Conservation (phyloP, 2,329 filamentous ascomycete species). For the Ophiostoma sp. region DNA sequence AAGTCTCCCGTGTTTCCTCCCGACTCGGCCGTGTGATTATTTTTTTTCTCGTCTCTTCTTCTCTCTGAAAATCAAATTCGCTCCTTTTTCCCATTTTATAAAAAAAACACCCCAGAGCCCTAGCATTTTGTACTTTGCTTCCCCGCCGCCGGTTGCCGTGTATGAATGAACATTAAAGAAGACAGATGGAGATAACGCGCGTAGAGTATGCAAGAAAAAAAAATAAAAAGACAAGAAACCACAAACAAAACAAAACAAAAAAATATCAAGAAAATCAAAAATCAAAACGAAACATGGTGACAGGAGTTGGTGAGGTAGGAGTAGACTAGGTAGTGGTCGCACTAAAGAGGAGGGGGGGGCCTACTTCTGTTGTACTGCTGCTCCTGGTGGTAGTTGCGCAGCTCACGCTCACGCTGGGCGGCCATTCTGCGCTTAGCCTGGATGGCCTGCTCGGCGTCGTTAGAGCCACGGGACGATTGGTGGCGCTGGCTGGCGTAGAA, state of each 20-base stretch:
- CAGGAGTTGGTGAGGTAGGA: neutral
- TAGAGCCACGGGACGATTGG: constrained; percentile 73
- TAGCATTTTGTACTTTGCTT: constrained; percentile 16
- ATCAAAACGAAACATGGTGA: constrained; percentile 12
- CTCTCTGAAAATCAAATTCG: constrained; percentile 20
- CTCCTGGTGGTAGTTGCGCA: constrained; percentile 99
- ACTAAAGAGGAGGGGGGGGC: constrained; percentile 55
- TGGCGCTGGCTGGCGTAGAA: constrained; percentile 94
- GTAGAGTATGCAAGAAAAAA: constrained; percentile 2
- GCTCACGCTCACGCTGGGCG: constrained; percentile 95
- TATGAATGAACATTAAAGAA: constrained; percentile 20
- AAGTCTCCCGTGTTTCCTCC: neutral
- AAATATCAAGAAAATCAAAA: constrained; percentile 3
- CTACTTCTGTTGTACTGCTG: constrained; percentile 99
- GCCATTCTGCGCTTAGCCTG: constrained; percentile 99
- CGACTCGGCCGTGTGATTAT: constrained; percentile 16
- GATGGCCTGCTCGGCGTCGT: constrained; percentile 96
- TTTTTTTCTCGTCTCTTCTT: constrained; percentile 20
- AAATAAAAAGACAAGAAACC: constrained; percentile 15
- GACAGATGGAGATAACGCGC: constrained; percentile 15
- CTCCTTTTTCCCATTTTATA: constrained; percentile 23
- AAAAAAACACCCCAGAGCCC: constrained; percentile 26
- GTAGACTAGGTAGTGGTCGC: neutral
- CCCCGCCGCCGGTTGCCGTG: constrained; percentile 19
- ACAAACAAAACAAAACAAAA: constrained; percentile 17